Evolutionary conservation across 495 filamentous ascomycete genomes (phyloP), one percentile per base, ranked within the genome.

Genomic region (Copromyces sp.): DNA sequence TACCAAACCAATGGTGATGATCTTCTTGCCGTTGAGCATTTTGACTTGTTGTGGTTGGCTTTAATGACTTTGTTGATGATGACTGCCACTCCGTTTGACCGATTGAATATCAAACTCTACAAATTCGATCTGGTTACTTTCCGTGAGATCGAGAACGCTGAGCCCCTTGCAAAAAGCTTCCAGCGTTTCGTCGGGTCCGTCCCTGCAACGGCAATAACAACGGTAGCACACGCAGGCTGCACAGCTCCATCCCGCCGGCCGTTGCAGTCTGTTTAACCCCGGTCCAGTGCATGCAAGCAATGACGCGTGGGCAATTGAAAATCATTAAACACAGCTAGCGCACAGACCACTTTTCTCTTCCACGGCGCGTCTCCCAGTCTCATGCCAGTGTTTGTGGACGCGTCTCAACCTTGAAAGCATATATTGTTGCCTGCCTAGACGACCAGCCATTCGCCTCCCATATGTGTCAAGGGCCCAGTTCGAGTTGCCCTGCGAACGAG

Each of bases 21-120:
- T 44, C 39, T 80, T 80, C 2, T 68, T 71, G 32, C 73, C 72
- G 4, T 24, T 32, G 68, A 76, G 74, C 77, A 79, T 79, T 16
- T 70, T 72, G 45, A 14, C 44, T 41, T 32, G 14, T 59, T n/a
- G 3, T 11, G 42, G 37, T 24, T 41, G 59, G 0, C 41, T 17
- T 65, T 65, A 9, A 32, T 3, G 53, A 2, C 53, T 65, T 65
- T 5, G 53, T 65, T 14, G 53, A 29, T 53, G 45, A 11, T 11
- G 45, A 11, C 4, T 3, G 44, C n/a, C n/a, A 47, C 44, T 47
- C 17, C 20, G 9, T 47, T 47, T 47, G 44, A 29, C 11, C 20
- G 20, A 53, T 29, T 65, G 53, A 65, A 65, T 65, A 65, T 35
- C 29, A 65, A 35, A 0, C 29, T 65, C 29, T 29, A 35, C 24